These are phyloP conservation scores for Aureobasidium uvarum DNA, from an alignment of 2,329 filamentous ascomycete genomes.

Conservation along the genomic window DNA sequence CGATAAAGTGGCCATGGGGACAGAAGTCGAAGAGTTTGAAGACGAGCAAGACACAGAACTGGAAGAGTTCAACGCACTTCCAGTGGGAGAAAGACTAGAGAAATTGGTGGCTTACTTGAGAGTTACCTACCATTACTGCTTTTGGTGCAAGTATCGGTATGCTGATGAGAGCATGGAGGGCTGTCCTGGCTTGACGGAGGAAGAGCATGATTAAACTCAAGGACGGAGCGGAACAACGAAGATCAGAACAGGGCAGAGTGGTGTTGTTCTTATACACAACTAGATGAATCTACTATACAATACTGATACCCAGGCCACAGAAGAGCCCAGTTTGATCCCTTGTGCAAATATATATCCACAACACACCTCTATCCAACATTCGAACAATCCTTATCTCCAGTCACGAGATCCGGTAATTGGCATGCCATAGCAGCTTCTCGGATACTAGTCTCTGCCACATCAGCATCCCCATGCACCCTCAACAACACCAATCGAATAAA, in stretches of 20 bases:
- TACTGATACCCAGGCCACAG: no score
- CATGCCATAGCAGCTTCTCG: conserved; percentile 20
- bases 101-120: conserved; percentile 69
- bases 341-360: no score
- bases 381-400: conserved; percentile 25
- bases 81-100: conserved; percentile 63
- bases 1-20: conserved; percentile 67
- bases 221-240: no score
- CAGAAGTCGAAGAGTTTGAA: conserved; percentile 61
- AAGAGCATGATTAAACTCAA: conserved; percentile 63
- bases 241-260: no score
- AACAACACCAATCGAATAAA: conserved; percentile 27
- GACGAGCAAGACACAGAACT: conserved; percentile 74
- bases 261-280: no score
- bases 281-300: no score
- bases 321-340: no score
- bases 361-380: conserved; percentile 1
- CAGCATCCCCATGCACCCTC: conserved; percentile 5
- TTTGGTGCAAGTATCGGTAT: conserved; percentile 92
- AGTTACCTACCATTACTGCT: conserved; percentile 75
- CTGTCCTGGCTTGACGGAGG: conserved; percentile 83
- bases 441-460: conserved; percentile 21
- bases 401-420: conserved; percentile 1
- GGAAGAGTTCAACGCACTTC: conserved; percentile 71
- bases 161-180: conserved; percentile 73